Evolutionary conservation across 345 rosid genomes (phyloP).

Genomic region (Isatis tinctoria): DNA sequence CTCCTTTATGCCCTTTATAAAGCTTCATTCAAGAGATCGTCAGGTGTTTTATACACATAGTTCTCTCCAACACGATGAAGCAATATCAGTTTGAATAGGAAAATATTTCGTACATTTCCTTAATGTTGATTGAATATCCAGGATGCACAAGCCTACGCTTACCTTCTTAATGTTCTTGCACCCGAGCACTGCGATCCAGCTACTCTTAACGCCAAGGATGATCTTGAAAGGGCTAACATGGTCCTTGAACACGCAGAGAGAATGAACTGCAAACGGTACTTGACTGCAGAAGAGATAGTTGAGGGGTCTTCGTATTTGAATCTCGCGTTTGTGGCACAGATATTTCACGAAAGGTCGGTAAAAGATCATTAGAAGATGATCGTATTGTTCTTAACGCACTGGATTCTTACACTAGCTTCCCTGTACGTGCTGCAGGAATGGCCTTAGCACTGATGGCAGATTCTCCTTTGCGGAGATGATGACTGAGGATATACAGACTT

Average conservation of each 20-base stretch:
- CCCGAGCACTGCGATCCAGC: constrained; percentile 79
- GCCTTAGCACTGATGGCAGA: constrained; percentile 65
- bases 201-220: constrained; percentile 62
- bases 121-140: constrained; percentile 26
- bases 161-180: constrained; percentile 88
- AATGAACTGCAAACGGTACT: constrained; percentile 87
- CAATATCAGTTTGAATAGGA: not conserved
- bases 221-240: constrained; percentile 70
- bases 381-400: not conserved
- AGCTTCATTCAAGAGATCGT: not conserved
- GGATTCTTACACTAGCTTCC: not conserved
- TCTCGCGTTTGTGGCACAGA: constrained; percentile 90
- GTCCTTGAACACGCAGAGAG: constrained; percentile 88
- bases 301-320: constrained; percentile 85
- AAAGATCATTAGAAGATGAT: not conserved
- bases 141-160: constrained; percentile 95
- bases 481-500: constrained; percentile 79
- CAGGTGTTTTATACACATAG: not conserved
- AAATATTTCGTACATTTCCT: not conserved
- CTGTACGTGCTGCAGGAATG: constrained; percentile 64
- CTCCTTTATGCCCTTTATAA: not conserved
- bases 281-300: constrained; percentile 79
- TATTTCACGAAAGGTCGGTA: constrained; percentile 80
- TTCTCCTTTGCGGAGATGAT: constrained; percentile 89
- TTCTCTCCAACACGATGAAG: not conserved